Base-by-base conservation (phyloP, 768 basidiomycete species). In the Fistulinella prunicolor region DNA sequence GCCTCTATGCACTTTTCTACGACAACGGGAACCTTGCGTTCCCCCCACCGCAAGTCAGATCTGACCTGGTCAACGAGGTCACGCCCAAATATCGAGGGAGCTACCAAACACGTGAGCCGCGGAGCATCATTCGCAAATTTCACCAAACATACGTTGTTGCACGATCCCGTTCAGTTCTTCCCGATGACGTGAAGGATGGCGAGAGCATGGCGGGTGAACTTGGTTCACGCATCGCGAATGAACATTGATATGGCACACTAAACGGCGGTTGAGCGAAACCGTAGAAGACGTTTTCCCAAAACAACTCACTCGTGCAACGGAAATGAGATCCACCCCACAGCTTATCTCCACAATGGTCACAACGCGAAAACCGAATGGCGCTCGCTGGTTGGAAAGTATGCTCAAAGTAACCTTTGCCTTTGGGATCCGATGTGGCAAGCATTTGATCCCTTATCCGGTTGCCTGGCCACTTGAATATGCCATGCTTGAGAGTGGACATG, bases 281-380 rank as follows among this genome's bases (percentile, higher is more conserved):
- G 34, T 23, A 36, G 36, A 24, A 12, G 20, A 29, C 4, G 9
- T 1, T 19, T 3, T n/a, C 2, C 30, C 30, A 38, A 17, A n/a
- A 36, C 3, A 9, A 75, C 91, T 63, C 62, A 93, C 95, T 76
- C 55, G 85, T 80, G 64, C 96, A 99, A 26, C 90, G 85, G 44
- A 90, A 75, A 62, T 94, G 93, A n/a, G 94, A 82, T 7, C 95
- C 95, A 6, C 96, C 96, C 94, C 94, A 99, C 84, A 98, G 84
- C 74, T 98, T 99, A 63, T 98, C 96, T 28, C 85, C 86, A 63
- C 96, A 99, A 46, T 94, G 86, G 59, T 98, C 96, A 63, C 96
- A 99, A 35, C 90, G 80, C 23, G 90, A 85, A 49, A 96, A 89
- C 30, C 94, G 81, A 48, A 98, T 73, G 23, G 94, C 81, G 58